Base-by-base conservation (phyloP, 2,329 filamentous ascomycete species). In the Macrophomina pseudophaseolina region DNA sequence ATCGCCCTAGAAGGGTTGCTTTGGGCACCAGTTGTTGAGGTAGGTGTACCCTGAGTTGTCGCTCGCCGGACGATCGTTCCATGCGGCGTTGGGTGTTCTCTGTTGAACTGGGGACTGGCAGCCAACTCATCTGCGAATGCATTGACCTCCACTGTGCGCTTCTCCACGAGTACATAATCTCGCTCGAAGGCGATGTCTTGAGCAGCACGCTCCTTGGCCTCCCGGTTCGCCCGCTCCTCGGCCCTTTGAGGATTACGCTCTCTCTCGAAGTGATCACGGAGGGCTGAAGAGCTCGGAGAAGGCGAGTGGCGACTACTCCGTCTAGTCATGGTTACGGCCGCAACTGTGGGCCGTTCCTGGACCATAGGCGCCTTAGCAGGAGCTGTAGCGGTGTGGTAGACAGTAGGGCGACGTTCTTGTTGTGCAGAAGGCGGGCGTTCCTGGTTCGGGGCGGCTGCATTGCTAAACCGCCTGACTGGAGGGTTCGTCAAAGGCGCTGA, bases 111-210 rank as follows among this genome's bases (percentile, higher is more conserved):
- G 56, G 91, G 91, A 73, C 91, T 94, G 63, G 93, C 91, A 52
- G 93, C 94, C 75, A 99, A 83, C 79, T 98, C 94, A 78, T 99
- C 95, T 28, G 95, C 95, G 73, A 99, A 91, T 2, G 95, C 95
- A 77, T 99, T 98, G 60, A 99, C 94, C 78, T 98, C 94, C 11
- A 99, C 94, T 23, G 93, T 91, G 70, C 91, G 89, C 82, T 97
- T 97, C 81, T 99, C 95, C 12, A 99, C 92, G 32, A 98, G 85
- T 23, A 99, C 94, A 73, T 98, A 99, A 71, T 98, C 95, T 70
- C 94, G 88, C 75, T 97, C 94, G 72, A 97, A 91, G 1, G 91
- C 91, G 58, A 96, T 89, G 70, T 98, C 94, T 72, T 97, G 92
- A 2, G 92, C 93, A 3, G 90, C 91, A 53, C 85, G 84, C 70